These are phyloP conservation scores for Chalciporus piperatus DNA, from an alignment of 768 basidiomycete genomes.

Conservation along the genomic window DNA sequence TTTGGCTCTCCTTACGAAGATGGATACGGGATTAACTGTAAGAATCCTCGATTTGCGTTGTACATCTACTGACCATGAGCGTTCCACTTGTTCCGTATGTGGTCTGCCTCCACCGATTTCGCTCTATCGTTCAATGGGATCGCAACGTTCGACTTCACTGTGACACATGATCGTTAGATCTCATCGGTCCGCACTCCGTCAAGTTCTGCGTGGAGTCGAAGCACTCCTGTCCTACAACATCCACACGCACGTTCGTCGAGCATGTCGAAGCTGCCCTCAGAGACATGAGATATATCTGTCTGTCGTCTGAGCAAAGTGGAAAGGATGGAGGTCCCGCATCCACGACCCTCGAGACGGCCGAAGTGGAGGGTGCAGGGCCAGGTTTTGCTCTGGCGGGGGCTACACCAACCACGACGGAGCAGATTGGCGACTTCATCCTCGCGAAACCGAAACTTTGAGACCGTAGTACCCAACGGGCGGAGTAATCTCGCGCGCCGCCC, in stretches of 20 bases:
- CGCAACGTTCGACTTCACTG: not conserved
- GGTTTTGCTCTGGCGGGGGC: not conserved
- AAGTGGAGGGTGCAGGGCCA: too few relatives aligned
- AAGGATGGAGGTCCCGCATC: conserved; percentile 6
- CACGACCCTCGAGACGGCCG: not conserved
- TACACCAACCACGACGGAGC: not conserved
- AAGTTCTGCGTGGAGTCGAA: conserved; percentile 97
- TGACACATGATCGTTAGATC: conserved; percentile 47
- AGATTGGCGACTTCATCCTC: conserved; percentile 1
- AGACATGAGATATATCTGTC: conserved; percentile 65
- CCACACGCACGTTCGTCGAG: conserved; percentile 64
- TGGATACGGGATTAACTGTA: conserved; percentile 95
- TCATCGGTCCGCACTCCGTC: conserved; percentile 71
- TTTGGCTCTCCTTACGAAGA: conserved; percentile 81
- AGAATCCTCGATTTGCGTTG: conserved; percentile 26
- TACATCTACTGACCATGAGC: not conserved
- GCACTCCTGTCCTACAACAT: conserved; percentile 61
- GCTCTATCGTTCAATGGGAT: not conserved
- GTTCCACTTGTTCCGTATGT: not conserved
- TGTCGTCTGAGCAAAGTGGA: conserved; percentile 4
- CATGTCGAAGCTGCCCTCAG: conserved; percentile 59
- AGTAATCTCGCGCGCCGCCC: not conserved
- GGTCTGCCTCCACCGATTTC: too few relatives aligned
- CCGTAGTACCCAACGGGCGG: not conserved
- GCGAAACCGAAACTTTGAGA: conserved; percentile 19